Evolutionary conservation across 1,139 yeast genomes (phyloP).

Genomic region (Candida neerlandica): DNA sequence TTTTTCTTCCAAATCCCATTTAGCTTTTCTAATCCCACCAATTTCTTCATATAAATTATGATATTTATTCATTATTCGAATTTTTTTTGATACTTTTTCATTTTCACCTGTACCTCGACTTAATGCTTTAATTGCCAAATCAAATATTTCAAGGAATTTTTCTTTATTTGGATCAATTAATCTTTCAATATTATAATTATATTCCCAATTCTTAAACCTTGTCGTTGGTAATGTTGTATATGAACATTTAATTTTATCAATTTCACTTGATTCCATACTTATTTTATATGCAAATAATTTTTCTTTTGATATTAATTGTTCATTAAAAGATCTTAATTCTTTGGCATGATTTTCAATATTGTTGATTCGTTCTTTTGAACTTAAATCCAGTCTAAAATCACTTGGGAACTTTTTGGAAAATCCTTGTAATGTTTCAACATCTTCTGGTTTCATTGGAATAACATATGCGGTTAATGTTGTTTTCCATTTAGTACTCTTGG

Average conservation of each 20-base stretch:
- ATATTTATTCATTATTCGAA: background rate
- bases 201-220: slow-evolving; percentile 8
- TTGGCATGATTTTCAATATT: slow-evolving; percentile 23
- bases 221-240: slow-evolving; percentile 5
- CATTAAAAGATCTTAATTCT: slow-evolving; percentile 23
- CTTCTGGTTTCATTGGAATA: slow-evolving; percentile 31
- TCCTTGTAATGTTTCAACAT: slow-evolving; percentile 27
- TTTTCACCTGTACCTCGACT: background rate
- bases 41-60: slow-evolving; percentile 10
- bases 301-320: slow-evolving; percentile 9
- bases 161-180: background rate
- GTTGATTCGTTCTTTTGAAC: slow-evolving; percentile 20
- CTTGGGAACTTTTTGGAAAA: slow-evolving; percentile 28
- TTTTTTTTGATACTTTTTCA: background rate
- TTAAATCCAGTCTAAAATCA: slow-evolving; percentile 23
- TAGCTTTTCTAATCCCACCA: slow-evolving; percentile 10
- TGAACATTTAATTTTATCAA: background rate
- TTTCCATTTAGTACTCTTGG: slow-evolving; percentile 11
- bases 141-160: slow-evolving; percentile 6
- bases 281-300: slow-evolving; percentile 12
- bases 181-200: slow-evolving; percentile 10
- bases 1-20: slow-evolving; percentile 10
- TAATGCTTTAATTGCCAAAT: slow-evolving; percentile 7
- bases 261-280: slow-evolving; percentile 1
- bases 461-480: slow-evolving; percentile 31